Percentiles rank a stretch among this genome's conserved stretches.
phyloP scores from a whole-genome alignment of 106 monocot genomes.

The Platanthera guangdongensis region DNA sequence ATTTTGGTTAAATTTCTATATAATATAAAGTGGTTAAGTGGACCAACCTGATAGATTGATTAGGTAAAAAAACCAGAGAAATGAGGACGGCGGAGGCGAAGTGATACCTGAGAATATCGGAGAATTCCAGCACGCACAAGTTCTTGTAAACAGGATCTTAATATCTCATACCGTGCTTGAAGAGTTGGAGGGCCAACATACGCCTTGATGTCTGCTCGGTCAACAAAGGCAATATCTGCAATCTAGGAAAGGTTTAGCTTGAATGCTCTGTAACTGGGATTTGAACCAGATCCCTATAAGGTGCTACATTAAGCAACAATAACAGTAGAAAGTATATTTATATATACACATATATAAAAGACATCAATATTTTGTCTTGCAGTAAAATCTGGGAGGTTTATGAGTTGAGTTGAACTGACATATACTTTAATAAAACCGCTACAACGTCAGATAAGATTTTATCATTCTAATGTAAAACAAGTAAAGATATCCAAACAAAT shows the following conservation, averaged over 20 bases:
- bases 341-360: neutral
- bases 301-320: neutral
- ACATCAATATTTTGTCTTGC: neutral
- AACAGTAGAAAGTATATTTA: neutral
- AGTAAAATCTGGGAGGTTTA: neutral
- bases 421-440: neutral
- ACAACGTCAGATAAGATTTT: no score
- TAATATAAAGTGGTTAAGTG: neutral
- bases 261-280: neutral
- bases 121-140: conserved; percentile 65
- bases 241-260: conserved; percentile 38
- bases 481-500: neutral
- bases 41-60: neutral
- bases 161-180: conserved; percentile 85
- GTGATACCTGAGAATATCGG: conserved; percentile 34
- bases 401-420: neutral
- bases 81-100: neutral
- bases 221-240: conserved; percentile 99
- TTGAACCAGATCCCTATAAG: neutral
- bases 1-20: neutral
- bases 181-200: conserved; percentile 90
- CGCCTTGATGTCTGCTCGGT: conserved; percentile 96
- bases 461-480: neutral
- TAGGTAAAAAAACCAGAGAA: neutral
- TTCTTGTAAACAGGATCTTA: conserved; percentile 85